Percentiles rank a stretch among this genome's conserved stretches.
These are phyloP conservation scores for Fagus crenata DNA, from an alignment of 306 rosid species.

Conservation along the genomic window DNA sequence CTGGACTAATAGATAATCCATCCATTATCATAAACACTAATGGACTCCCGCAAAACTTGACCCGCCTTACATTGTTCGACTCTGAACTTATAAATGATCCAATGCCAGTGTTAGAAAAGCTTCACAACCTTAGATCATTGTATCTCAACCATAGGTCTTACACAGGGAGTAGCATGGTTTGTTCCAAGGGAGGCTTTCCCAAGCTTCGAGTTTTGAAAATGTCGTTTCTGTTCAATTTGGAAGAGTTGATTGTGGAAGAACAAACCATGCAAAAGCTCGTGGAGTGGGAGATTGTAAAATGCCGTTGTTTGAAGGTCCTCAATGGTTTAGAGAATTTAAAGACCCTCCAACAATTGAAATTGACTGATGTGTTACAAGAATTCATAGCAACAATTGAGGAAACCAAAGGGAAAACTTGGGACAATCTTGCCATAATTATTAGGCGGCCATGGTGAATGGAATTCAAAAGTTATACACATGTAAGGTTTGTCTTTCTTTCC, in stretches of 20 bases:
- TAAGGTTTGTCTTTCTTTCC: no score
- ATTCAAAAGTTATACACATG: no score
- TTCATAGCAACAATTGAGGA: no score
- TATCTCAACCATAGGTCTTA: conserved; percentile 3
- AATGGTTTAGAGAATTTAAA: conserved; percentile 5
- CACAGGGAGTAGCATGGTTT: background rate
- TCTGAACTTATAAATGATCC: conserved; percentile 4
- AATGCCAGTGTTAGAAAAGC: conserved; percentile 2
- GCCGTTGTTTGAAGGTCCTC: background rate
- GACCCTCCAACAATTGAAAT: background rate
- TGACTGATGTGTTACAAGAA: no score
- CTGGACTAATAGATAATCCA: background rate
- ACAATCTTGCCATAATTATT: no score
- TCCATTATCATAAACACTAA: background rate
- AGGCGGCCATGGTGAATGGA: no score
- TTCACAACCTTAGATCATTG: conserved; percentile 12
- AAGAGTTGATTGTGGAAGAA: no score
- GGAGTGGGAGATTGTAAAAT: conserved; percentile 18
- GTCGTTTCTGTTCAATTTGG: no score
- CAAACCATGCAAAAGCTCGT: background rate
- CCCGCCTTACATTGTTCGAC: conserved; percentile 21
- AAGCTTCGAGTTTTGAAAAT: conserved; percentile 4
- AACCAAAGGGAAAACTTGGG: no score
- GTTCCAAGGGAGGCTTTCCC: background rate
- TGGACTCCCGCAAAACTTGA: conserved; percentile 17